These are phyloP conservation scores for Tilletia horrida DNA, from an alignment of 1,284 basidiomycete genomes.

Conservation along the genomic window DNA sequence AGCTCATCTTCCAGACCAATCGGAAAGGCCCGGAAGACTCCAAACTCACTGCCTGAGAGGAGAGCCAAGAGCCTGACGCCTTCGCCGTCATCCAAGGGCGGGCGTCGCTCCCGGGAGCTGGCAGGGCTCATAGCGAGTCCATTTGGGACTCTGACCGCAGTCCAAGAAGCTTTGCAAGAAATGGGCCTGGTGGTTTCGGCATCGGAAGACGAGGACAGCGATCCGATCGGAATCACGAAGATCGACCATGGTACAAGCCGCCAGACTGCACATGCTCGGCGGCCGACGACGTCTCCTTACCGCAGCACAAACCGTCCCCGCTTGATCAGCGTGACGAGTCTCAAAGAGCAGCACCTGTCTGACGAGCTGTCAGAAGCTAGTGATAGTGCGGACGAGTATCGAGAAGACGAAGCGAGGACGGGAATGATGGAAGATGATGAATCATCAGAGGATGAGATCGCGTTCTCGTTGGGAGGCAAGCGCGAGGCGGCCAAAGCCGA, in stretches of 20 bases:
- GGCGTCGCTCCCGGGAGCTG: not conserved
- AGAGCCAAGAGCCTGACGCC: not conserved
- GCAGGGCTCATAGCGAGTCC: not conserved
- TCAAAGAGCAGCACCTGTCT: constrained; percentile 4
- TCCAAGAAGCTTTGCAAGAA: not conserved
- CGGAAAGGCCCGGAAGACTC: no score
- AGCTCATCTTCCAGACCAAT: no score
- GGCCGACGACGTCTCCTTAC: no score
- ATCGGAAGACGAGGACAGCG: not conserved
- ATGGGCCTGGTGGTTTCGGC: not conserved
- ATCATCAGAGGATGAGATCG: not conserved
- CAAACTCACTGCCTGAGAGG: no score
- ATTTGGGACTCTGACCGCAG: not conserved
- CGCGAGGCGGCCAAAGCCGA: not conserved
- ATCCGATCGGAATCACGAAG: no score
- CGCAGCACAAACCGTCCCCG: not conserved
- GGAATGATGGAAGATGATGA: not conserved
- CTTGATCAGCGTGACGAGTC: not conserved
- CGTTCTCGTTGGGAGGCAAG: not conserved
- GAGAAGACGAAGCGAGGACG: not conserved
- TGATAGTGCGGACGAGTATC: constrained; percentile 11
- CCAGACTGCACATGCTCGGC: not conserved
- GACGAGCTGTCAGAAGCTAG: constrained; percentile 5
- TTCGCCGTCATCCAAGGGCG: not conserved
- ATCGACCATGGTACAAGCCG: not conserved